Percentiles rank a stretch among this genome's conserved stretches.
These are phyloP conservation scores for Hanseniaspora sp. DNA, from an alignment of 1,139 yeast species.

Conservation along the genomic window DNA sequence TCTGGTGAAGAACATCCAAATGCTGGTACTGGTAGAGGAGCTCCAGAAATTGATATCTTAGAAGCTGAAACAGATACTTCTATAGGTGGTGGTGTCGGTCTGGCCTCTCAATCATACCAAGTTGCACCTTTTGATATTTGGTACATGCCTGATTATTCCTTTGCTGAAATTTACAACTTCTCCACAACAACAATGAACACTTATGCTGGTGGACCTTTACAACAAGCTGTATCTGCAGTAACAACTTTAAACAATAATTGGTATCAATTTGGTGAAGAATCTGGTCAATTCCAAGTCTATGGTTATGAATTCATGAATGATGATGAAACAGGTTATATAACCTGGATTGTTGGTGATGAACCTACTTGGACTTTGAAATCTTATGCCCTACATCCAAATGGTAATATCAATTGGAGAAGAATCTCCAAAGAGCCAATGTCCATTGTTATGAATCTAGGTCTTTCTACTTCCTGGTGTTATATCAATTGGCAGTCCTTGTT, in stretches of 20 bases:
- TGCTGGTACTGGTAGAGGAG: slow-evolving; percentile 71
- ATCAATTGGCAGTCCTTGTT: slow-evolving; percentile 61
- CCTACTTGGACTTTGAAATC: slow-evolving; percentile 56
- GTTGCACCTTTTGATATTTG: slow-evolving; percentile 79
- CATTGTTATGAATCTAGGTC: slow-evolving; percentile 62
- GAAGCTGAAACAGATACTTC: slow-evolving; percentile 58
- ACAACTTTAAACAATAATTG: slow-evolving; percentile 61
- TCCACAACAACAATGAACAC: slow-evolving; percentile 60
- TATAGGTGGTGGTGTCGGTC: slow-evolving; percentile 38
- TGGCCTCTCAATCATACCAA: slow-evolving; percentile 73
- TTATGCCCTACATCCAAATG: slow-evolving; percentile 64
- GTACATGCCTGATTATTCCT: slow-evolving; percentile 73
- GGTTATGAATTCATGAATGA: slow-evolving; percentile 72
- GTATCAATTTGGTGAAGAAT: slow-evolving; percentile 52
- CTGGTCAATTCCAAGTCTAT: slow-evolving; percentile 50
- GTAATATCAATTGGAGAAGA: slow-evolving; percentile 65
- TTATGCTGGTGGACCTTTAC: slow-evolving; percentile 75
- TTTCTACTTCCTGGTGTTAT: slow-evolving; percentile 73
- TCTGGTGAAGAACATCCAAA: slow-evolving; percentile 70
- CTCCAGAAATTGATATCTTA: slow-evolving; percentile 77
- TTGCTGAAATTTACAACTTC: slow-evolving; percentile 49
- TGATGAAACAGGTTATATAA: slow-evolving; percentile 51
- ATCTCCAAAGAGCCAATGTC: slow-evolving; percentile 83
- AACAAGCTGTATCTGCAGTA: slow-evolving; percentile 71
- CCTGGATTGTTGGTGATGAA: slow-evolving; percentile 69